These are phyloP conservation scores for Plasmodium adleri DNA, from an alignment of 169 alveolate species.

Conservation along the genomic window DNA sequence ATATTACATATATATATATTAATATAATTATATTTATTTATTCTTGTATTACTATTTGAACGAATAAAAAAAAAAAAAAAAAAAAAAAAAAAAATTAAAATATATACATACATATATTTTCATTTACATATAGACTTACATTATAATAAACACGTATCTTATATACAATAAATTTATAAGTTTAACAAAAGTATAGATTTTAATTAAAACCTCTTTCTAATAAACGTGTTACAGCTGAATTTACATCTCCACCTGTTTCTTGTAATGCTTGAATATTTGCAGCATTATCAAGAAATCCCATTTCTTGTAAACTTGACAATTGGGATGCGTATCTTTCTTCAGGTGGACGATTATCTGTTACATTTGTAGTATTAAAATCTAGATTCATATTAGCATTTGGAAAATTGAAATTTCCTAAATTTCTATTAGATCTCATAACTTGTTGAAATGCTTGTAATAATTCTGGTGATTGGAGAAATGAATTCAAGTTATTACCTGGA, in stretches of 20 bases:
- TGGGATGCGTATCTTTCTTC: slow-evolving; percentile 91
- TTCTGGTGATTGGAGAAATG: slow-evolving; percentile 74
- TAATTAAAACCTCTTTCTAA: slow-evolving; percentile 89
- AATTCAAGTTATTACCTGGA: slow-evolving; percentile 21
- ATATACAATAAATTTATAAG: not conserved
- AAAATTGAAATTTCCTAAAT: slow-evolving; percentile 61
- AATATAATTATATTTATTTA: too few species aligned
- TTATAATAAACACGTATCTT: not conserved
- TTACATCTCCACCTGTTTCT: slow-evolving; percentile 95
- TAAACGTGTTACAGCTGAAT: slow-evolving; percentile 94
- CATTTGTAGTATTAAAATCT: slow-evolving; percentile 60
- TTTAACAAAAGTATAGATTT: slow-evolving; percentile 1
- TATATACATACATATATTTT: not conserved
- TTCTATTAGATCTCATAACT: slow-evolving; percentile 54
- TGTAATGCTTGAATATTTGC: slow-evolving; percentile 93
- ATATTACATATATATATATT: too few species aligned
- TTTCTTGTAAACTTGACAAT: slow-evolving; percentile 92
- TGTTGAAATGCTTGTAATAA: slow-evolving; percentile 66
- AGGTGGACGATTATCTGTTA: slow-evolving; percentile 84
- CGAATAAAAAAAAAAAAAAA: slow-evolving; percentile 1
- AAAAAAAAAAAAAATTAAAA: not conserved
- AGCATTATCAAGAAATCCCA: slow-evolving; percentile 95
- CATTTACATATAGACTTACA: slow-evolving; percentile 12
- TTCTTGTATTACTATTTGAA: not conserved
- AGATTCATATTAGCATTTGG: slow-evolving; percentile 18